A percentile compares a stretch with the other conserved stretches of the same genome.
Evolutionary conservation across 805 yeast genomes (phyloP).

Genomic region (Myxozyma neotropica): DNA sequence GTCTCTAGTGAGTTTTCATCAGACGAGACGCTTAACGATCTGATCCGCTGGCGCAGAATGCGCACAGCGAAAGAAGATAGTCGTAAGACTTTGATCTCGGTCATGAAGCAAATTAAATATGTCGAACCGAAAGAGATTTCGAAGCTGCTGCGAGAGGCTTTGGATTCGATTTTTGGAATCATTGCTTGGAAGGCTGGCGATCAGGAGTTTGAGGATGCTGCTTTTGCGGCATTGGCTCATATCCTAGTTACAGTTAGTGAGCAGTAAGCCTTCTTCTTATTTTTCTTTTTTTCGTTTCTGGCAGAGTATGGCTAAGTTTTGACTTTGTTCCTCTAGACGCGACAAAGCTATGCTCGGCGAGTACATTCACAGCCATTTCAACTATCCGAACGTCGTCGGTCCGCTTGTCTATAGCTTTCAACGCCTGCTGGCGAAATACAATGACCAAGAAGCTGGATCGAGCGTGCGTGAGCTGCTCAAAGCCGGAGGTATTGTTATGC

Average conservation of each 20-base stretch:
- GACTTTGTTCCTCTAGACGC: neutral
- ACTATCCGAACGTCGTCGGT: slow-evolving; percentile 30
- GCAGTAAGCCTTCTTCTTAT: neutral
- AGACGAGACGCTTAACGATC: slow-evolving; percentile 23
- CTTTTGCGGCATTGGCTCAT: slow-evolving; percentile 36
- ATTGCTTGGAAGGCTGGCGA: slow-evolving; percentile 45
- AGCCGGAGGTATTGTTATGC: slow-evolving; percentile 20
- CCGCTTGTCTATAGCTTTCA: slow-evolving; percentile 24
- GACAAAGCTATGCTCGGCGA: slow-evolving; percentile 31
- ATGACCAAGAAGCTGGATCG: slow-evolving; percentile 8
- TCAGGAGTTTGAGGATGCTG: slow-evolving; percentile 43
- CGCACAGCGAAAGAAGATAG: slow-evolving; percentile 13
- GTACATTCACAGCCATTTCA: slow-evolving; percentile 37
- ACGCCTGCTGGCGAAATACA: slow-evolving; percentile 18
- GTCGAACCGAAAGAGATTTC: slow-evolving; percentile 58
- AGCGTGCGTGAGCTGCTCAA: slow-evolving; percentile 25
- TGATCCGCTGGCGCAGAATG: slow-evolving; percentile 26
- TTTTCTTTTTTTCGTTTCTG: neutral
- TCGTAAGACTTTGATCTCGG: slow-evolving; percentile 8
- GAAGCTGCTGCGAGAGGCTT: slow-evolving; percentile 44
- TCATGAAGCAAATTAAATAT: slow-evolving; percentile 41
- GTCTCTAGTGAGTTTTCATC: slow-evolving; percentile 27
- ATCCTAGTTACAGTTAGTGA: slow-evolving; percentile 36
- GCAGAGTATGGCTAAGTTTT: too few species aligned
- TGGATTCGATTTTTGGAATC: slow-evolving; percentile 41